A percentile compares a stretch with the other conserved stretches of the same genome.
Evolutionary conservation across 306 rosid species (phyloP).

Genomic region (Alnus glutinosa): DNA sequence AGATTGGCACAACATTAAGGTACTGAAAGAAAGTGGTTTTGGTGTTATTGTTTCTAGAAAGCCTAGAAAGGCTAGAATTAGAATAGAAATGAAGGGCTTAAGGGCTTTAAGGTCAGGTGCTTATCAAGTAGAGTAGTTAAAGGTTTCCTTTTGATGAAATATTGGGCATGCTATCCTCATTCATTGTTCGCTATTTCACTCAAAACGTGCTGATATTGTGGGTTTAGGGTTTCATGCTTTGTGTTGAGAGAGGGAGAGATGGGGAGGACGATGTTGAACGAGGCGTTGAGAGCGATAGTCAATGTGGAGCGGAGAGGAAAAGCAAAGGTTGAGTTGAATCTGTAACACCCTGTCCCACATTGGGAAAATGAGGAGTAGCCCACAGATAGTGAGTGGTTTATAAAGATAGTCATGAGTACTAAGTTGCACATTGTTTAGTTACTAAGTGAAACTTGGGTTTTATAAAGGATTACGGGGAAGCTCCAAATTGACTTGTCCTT

Average conservation of each 20-base stretch:
- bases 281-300: conserved; percentile 74
- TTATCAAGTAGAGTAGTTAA: background rate
- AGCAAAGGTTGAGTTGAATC: conserved; percentile 64
- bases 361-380: no score
- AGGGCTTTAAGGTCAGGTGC: background rate
- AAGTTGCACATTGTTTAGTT: no score
- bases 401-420: no score
- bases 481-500: no score
- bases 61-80: no score
- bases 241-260: conserved; percentile 25
- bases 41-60: background rate
- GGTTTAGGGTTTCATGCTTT: background rate
- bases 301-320: conserved; percentile 80
- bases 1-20: background rate
- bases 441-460: no score
- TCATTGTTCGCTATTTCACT: background rate
- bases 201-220: background rate
- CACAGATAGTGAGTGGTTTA: no score
- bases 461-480: no score
- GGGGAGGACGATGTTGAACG: conserved; percentile 84
- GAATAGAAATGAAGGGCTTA: background rate
- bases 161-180: background rate
- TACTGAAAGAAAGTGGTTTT: background rate
- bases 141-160: background rate
- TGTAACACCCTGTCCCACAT: background rate